Conservation (phyloP, 805 yeast genomes). For the Myxozyma lipomycoides region DNA sequence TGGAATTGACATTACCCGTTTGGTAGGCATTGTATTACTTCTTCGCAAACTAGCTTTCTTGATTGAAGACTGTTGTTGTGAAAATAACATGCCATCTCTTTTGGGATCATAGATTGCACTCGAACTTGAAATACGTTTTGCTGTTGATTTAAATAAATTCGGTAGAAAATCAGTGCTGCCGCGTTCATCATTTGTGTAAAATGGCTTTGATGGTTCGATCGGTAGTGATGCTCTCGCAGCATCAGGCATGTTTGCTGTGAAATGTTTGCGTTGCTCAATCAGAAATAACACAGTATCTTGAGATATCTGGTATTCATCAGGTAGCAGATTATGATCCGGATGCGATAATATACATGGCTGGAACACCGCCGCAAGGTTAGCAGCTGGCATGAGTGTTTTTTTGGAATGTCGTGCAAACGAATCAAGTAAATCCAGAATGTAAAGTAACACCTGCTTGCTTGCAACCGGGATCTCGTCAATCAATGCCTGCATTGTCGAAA, state of each 20-base stretch:
- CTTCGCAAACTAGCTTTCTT: not conserved
- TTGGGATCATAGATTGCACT: not conserved
- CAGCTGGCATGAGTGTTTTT: slow-evolving; percentile 84
- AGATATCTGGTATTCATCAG: slow-evolving; percentile 84
- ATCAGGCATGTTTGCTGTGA: slow-evolving; percentile 32
- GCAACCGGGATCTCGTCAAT: slow-evolving; percentile 70
- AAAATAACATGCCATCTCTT: not conserved
- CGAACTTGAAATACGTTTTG: not conserved
- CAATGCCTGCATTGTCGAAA: slow-evolving; percentile 64
- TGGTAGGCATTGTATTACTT: slow-evolving; percentile 1
- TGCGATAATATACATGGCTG: slow-evolving; percentile 95
- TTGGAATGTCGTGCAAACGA: slow-evolving; percentile 76
- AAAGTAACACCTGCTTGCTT: slow-evolving; percentile 76
- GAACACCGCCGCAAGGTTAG: slow-evolving; percentile 90
- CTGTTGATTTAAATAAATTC: not conserved
- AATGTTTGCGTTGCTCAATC: slow-evolving; percentile 76
- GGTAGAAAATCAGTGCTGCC: not conserved
- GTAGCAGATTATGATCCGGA: slow-evolving; percentile 87
- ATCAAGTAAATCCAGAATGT: slow-evolving; percentile 79
- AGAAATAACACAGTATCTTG: slow-evolving; percentile 83
- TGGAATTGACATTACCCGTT: not conserved
- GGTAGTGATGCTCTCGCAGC: not conserved
- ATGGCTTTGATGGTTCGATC: not conserved
- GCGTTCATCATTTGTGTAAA: not conserved
- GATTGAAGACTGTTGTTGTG: not conserved